These are phyloP conservation scores for Jasminum sambac DNA, from an alignment of 257 asterid species.

Conservation along the genomic window DNA sequence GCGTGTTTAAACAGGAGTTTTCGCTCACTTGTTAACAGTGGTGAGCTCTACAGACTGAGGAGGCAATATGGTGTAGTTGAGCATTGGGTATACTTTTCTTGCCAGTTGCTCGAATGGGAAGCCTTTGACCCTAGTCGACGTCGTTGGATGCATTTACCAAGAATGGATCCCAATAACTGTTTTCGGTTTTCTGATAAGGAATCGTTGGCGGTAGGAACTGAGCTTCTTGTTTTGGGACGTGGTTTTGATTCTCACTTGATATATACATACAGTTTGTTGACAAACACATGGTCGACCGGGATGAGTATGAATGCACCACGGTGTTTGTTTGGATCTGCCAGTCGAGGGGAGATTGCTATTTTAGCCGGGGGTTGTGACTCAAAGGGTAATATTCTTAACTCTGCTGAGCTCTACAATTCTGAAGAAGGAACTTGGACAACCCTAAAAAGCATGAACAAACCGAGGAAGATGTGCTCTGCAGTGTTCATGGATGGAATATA, in stretches of 20 bases:
- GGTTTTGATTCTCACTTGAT: slow-evolving; percentile 70
- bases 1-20: slow-evolving; percentile 74
- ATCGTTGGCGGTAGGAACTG: slow-evolving; percentile 94
- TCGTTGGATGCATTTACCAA: slow-evolving; percentile 90
- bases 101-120: slow-evolving; percentile 95
- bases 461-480: slow-evolving; percentile 53
- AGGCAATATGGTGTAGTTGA: slow-evolving; percentile 60
- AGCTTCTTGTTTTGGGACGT: slow-evolving; percentile 89
- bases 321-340: slow-evolving; percentile 57
- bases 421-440: slow-evolving; percentile 39
- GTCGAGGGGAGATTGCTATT: slow-evolving; percentile 46
- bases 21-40: slow-evolving; percentile 66
- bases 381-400: slow-evolving; percentile 39
- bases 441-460: slow-evolving; percentile 43
- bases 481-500: slow-evolving; percentile 48
- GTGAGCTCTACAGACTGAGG: slow-evolving; percentile 71
- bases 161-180: slow-evolving; percentile 68
- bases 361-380: slow-evolving; percentile 58
- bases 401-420: slow-evolving; percentile 54
- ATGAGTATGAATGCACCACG: slow-evolving; percentile 67
- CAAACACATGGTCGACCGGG: slow-evolving; percentile 86
- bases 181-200: slow-evolving; percentile 82
- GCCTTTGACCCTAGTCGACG: slow-evolving; percentile 86
- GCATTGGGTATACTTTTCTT: slow-evolving; percentile 95
- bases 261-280: slow-evolving; percentile 70